These are phyloP conservation scores for Miamiensis avidus DNA, from an alignment of 169 alveolate genomes.

Conservation along the genomic window DNA sequence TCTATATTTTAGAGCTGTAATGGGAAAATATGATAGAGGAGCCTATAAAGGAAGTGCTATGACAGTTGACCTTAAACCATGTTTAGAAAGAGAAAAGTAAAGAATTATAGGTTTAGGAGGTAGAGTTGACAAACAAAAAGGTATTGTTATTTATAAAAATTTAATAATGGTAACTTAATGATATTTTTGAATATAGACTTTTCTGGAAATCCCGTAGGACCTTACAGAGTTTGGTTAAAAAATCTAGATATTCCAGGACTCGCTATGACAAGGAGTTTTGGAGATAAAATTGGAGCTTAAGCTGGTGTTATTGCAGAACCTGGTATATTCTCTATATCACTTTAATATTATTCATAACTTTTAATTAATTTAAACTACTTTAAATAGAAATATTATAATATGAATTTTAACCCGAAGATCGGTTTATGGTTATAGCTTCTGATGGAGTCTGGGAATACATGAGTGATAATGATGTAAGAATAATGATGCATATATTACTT, in stretches of 20 bases:
- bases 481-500: neutral
- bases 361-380: no score
- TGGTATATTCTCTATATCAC: constrained; percentile 16
- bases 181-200: constrained; percentile 13
- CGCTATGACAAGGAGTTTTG: constrained; percentile 71
- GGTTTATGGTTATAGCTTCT: constrained; percentile 66
- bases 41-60: constrained; percentile 16
- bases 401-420: constrained; percentile 51
- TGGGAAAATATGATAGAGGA: constrained; percentile 24
- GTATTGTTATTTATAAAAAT: neutral
- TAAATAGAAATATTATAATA: constrained; percentile 53
- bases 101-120: constrained; percentile 44
- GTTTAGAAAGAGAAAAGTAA: constrained; percentile 37
- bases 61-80: constrained; percentile 44
- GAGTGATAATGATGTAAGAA: constrained; percentile 50
- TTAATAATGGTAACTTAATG: neutral
- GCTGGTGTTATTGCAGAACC: constrained; percentile 71
- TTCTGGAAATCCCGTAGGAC: constrained; percentile 52
- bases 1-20: constrained; percentile 28
- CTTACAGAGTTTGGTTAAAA: constrained; percentile 63
- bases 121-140: constrained; percentile 33
- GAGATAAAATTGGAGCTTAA: constrained; percentile 56
- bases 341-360: neutral
- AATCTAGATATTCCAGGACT: constrained; percentile 65
- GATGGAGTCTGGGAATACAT: constrained; percentile 84